These are phyloP conservation scores for Zygosaccharomyces sapae DNA, from an alignment of 1,139 yeast genomes.

Conservation along the genomic window DNA sequence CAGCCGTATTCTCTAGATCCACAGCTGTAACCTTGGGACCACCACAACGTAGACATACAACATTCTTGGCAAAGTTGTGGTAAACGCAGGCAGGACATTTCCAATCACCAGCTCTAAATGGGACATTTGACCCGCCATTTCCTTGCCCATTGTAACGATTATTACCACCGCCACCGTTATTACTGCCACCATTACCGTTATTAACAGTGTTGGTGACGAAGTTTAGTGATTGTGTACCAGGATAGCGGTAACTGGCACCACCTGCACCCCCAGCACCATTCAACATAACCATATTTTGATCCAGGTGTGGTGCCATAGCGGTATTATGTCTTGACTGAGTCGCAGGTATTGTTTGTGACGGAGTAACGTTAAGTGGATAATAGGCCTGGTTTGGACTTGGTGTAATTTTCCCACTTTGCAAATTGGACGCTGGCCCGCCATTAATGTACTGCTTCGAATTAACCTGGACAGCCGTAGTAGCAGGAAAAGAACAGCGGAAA, in stretches of 20 bases:
- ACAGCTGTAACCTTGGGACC: conserved; percentile 48
- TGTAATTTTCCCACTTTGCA: conserved; percentile 13
- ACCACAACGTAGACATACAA: conserved; percentile 84
- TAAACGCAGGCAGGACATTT: conserved; percentile 79
- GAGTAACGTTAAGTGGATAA: conserved; percentile 12
- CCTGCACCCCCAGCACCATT: background rate
- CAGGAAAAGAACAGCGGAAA: conserved; percentile 87
- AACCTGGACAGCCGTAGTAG: conserved; percentile 54
- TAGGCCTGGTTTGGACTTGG: conserved; percentile 11
- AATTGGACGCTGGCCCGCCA: conserved; percentile 12
- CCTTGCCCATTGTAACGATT: conserved; percentile 13
- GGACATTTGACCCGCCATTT: conserved; percentile 48
- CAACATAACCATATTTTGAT: conserved; percentile 5
- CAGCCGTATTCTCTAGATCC: conserved; percentile 7
- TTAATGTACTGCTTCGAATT: conserved; percentile 18
- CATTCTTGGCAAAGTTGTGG: conserved; percentile 90
- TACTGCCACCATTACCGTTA: background rate
- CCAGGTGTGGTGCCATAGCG: conserved; percentile 13
- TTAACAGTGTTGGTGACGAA: background rate
- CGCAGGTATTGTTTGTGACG: conserved; percentile 13
- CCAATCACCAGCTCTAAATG: conserved; percentile 98
- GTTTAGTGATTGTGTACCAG: conserved; percentile 2
- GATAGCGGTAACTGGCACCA: conserved; percentile 1
- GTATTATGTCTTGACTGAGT: conserved; percentile 8
- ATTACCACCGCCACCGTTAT: conserved; percentile 1